Evolutionary conservation across 192 early-diverging fungal species (phyloP), one percentile per base, ranked within the genome.

Genomic region (Endogone sp.): DNA sequence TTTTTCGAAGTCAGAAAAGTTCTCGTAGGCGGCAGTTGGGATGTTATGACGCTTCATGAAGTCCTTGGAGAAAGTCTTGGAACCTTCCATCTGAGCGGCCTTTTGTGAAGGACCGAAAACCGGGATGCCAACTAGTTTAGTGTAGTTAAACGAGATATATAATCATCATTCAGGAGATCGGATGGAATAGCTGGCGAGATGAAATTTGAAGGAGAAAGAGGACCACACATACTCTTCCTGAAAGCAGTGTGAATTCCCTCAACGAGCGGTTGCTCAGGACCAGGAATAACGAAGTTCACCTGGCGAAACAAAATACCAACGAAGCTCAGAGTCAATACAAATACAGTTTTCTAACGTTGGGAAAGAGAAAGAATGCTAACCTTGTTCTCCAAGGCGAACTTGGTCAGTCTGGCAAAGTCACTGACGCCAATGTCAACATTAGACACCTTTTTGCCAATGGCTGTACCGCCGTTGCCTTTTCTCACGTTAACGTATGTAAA

Each of bases 21-120:
- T 90, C 57, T 86, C 78, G 83, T 96, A 98, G 23, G 86, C 88
- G 3, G 98, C 98, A 2, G 98, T 99, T 4, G 98, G 96, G 76
- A 99, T 98, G 63, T 84, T 75, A 84, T 99, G 94, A 76, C 89
- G 90, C 80, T 89, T 85, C 98, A 99, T 99, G 74, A 99, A 99
- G 75, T 98, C 92, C 80, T 98, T 99, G 71, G 95, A 92, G 78
- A 98, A 99, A 20, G 95, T 92, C 85, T 99, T 99, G 62, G 98
- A 99, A 3, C 95, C 95, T 80, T 99, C 98, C 79, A 99, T 91
- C 23, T 78, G 81, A 59, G 98, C 93, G 13, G 98, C 98, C 65
- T 87, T 87, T 54, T 79, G 71, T 23, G 94, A 94, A 28, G 98
- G 98, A 21, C 95, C 98, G 69, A 99, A 98, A 67, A 89, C 90